phyloP scores from a whole-genome alignment of 2,329 filamentous ascomycete species.

The Apiospora kogelbergensis region DNA sequence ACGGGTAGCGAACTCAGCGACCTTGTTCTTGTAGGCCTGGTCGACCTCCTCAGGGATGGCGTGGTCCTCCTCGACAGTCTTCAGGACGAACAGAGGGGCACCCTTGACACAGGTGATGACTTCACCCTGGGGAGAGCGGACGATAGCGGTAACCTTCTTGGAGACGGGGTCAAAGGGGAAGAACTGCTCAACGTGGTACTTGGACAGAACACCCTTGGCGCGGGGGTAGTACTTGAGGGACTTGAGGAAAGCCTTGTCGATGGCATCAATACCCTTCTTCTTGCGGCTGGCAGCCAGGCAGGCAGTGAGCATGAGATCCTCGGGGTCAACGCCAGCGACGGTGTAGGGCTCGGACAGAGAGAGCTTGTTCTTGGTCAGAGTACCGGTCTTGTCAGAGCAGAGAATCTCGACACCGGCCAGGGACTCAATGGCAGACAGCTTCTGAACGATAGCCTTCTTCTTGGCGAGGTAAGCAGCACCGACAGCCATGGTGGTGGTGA shows the following conservation, averaged over 20 bases:
- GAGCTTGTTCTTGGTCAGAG: slow-evolving; percentile 91
- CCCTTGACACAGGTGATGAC: slow-evolving; percentile 89
- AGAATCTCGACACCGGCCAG: slow-evolving; percentile 91
- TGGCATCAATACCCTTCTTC: slow-evolving; percentile 94
- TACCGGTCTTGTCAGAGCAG: slow-evolving; percentile 93
- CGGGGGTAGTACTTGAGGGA: slow-evolving; percentile 78
- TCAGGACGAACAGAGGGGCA: slow-evolving; percentile 82
- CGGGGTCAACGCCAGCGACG: slow-evolving; percentile 76
- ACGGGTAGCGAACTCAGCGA: slow-evolving; percentile 87
- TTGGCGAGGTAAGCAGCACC: slow-evolving; percentile 88
- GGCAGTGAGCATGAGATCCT: slow-evolving; percentile 90
- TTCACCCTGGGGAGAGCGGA: slow-evolving; percentile 81
- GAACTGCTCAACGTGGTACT: slow-evolving; percentile 85
- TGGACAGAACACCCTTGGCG: slow-evolving; percentile 76
- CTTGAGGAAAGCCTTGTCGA: slow-evolving; percentile 94
- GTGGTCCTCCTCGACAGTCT: slow-evolving; percentile 84
- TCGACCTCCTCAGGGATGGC: slow-evolving; percentile 74
- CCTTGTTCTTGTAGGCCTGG: slow-evolving; percentile 87
- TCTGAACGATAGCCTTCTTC: slow-evolving; percentile 92
- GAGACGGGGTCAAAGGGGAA: slow-evolving; percentile 89
- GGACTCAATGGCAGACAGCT: slow-evolving; percentile 88
- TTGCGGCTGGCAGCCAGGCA: slow-evolving; percentile 88
- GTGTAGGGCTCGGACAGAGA: slow-evolving; percentile 84
- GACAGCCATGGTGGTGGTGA: slow-evolving; percentile 93
- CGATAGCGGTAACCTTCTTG: slow-evolving; percentile 85